phyloP scores from a whole-genome alignment of 2,329 filamentous ascomycete genomes.

The Sclerotinia glacialis region DNA sequence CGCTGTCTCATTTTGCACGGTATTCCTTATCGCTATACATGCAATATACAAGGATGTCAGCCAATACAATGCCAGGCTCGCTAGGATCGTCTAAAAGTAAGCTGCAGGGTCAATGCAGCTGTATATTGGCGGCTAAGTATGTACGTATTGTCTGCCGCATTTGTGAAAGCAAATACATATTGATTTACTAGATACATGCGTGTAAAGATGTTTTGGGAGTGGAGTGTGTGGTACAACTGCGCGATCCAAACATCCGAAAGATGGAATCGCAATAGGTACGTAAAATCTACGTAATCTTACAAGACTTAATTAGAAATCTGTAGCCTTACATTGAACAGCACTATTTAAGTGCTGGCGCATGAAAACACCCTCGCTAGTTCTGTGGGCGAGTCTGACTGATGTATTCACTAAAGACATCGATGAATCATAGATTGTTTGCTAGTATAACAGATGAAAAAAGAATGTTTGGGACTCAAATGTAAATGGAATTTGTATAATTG shows the following conservation, averaged over 20 bases:
- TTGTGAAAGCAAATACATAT: slow-evolving; percentile 11
- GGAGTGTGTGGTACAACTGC: neutral
- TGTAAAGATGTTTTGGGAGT: neutral
- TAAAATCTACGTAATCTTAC: too few species aligned
- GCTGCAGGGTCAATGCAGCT: slow-evolving; percentile 3
- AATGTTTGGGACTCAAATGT: neutral
- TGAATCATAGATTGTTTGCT: neutral
- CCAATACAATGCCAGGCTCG: neutral
- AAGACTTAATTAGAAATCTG: neutral
- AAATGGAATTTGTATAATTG: neutral
- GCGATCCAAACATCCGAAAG: too few species aligned
- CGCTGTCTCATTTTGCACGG: neutral
- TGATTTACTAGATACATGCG: neutral
- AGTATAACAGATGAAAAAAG: neutral
- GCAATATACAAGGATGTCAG: neutral
- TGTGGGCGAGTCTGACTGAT: too few species aligned
- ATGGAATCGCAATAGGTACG: too few species aligned
- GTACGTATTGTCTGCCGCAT: neutral
- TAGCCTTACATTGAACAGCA: neutral
- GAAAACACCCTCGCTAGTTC: neutral
- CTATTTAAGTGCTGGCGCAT: neutral
- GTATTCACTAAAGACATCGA: neutral
- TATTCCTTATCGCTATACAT: neutral
- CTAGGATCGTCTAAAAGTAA: neutral
- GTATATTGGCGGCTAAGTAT: neutral